Percentiles rank a stretch among this genome's conserved stretches.
phyloP scores from a whole-genome alignment of 2,329 filamentous ascomycete genomes.

The Penicillium sp. region DNA sequence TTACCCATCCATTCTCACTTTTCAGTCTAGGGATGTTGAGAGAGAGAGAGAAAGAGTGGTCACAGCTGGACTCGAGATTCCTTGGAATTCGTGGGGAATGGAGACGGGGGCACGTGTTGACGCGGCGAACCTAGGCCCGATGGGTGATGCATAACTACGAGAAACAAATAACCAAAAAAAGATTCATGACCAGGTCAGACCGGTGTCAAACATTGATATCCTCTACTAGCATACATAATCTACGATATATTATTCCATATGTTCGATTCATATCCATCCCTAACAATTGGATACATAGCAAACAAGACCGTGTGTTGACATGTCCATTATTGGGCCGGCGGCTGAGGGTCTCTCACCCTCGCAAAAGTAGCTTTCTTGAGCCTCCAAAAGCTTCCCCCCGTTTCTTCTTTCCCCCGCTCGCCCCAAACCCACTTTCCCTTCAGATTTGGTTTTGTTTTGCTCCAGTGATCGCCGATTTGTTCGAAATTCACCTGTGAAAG shows the following conservation, averaged over 20 bases:
- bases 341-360: conserved; percentile 4
- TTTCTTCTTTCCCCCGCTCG: conserved; percentile 8
- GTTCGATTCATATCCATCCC: no score
- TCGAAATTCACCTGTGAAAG: neutral
- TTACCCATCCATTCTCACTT: conserved; percentile 42
- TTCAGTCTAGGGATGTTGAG: conserved; percentile 1
- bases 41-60: conserved; percentile 7
- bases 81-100: conserved; percentile 18
- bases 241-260: neutral
- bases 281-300: neutral
- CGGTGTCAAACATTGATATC: neutral
- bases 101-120: conserved; percentile 27
- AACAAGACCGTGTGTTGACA: neutral
- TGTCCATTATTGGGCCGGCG: conserved; percentile 12
- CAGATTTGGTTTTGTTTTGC: neutral
- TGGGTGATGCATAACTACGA: neutral
- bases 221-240: neutral
- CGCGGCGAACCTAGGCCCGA: conserved; percentile 17
- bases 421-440: neutral
- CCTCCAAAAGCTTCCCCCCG: conserved; percentile 15
- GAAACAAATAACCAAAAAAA: neutral
- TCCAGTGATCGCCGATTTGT: neutral
- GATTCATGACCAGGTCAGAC: neutral
- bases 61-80: neutral
- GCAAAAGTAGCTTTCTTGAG: conserved; percentile 13